Base-by-base conservation (phyloP, 75 land plant genomes). In the Gnetum montanum region DNA sequence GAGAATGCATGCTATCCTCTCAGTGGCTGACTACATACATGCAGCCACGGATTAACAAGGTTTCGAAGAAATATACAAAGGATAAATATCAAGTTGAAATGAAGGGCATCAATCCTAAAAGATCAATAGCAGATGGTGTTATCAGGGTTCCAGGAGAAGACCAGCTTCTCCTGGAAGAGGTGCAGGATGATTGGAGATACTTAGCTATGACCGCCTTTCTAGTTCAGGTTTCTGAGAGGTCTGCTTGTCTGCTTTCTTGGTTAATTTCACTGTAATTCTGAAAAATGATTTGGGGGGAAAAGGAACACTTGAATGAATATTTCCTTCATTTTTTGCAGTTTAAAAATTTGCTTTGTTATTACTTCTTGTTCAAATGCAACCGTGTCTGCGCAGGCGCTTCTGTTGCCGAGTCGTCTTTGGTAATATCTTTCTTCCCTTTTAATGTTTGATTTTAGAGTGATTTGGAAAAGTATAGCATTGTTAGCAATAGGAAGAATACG, bases 321-420 rank as follows among this genome's bases (percentile, higher is more conserved):
- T 59, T 26, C 47, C 51, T 16, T 24, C 27, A 43, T 18, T 3
- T 47, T 38, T 29, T 28, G 0, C 82, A 90, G 96, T 77, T 58
- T 69, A 37, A 46, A 69, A 24, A 68, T 81, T 8, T 92, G 81
- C 63, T 92, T 92, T 64, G 63, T 74, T 59, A 82, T 77, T 15
- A 82, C 84, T 60, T 81, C 90, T 56, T 81, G 90, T 73, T 93
- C 98, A 53, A 85, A 93, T 80, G 95, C 95, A 15, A 72, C 90
- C 8, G 66, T 93, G 16, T 58, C 59, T 26, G 49, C 88, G 25
- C 73, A 81, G 24, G 90, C 90, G n/a, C 80, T 85, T 41, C 49
- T 89, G 13, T 53, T 88, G 63, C 80, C 73, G 7, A 28, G 46
- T 45, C 80, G 84, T 16, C 56, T 68, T 26, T 93, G 95, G 98